These are phyloP conservation scores for Pontederia paniculata DNA, from an alignment of 176 grass and related monocot genomes.

Conservation along the genomic window DNA sequence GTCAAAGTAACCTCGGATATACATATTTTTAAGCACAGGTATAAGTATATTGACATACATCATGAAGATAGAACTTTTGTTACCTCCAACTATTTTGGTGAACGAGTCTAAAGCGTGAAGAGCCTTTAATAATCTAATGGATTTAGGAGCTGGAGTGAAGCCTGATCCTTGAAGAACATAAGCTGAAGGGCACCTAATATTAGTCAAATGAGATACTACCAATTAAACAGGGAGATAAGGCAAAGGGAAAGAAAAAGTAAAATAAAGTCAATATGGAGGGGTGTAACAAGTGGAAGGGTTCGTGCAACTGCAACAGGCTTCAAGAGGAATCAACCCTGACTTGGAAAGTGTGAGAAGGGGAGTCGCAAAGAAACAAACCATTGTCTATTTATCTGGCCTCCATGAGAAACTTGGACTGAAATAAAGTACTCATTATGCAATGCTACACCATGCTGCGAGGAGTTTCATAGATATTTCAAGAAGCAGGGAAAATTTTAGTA, in stretches of 20 bases:
- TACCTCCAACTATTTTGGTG: constrained; percentile 49
- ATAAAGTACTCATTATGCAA: constrained; percentile 34
- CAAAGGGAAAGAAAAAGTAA: not conserved
- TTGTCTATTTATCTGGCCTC: constrained; percentile 38
- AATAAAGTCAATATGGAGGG: not conserved
- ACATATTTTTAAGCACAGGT: not conserved
- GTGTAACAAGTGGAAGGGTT: not conserved
- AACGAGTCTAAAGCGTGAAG: constrained; percentile 41
- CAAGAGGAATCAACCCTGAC: no score
- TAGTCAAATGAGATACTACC: not conserved
- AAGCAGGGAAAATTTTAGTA: not conserved
- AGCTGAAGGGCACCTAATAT: constrained; percentile 60
- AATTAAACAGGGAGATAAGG: no score
- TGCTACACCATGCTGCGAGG: constrained; percentile 55
- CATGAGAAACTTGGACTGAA: constrained; percentile 34
- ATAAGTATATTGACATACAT: not conserved
- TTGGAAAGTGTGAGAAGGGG: constrained; percentile 4
- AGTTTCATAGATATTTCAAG: not conserved
- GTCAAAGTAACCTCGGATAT: no score
- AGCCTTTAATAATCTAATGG: constrained; percentile 48
- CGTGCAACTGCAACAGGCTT: no score
- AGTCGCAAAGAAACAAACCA: constrained; percentile 29
- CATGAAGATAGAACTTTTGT: constrained; percentile 6
- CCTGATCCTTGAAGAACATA: constrained; percentile 63
- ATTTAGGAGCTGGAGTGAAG: constrained; percentile 51